A percentile compares a stretch with the other conserved stretches of the same genome.
Conservation (phyloP, 2,329 filamentous ascomycete species). For the Beauveria sp. region DNA sequence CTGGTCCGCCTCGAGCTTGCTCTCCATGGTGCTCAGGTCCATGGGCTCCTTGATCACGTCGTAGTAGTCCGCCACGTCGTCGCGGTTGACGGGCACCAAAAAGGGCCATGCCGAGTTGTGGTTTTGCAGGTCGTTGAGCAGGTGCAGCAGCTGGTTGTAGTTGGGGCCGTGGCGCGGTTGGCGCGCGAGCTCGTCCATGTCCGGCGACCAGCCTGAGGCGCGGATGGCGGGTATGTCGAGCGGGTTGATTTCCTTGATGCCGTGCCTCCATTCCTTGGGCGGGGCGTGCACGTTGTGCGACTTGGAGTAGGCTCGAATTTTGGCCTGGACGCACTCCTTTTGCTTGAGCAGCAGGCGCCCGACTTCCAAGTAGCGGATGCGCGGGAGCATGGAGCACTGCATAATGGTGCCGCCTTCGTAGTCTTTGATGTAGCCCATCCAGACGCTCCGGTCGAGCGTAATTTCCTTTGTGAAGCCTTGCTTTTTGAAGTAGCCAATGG, state of each 20-base stretch:
- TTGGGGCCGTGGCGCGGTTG: slow-evolving; percentile 94
- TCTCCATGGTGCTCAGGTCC: slow-evolving; percentile 94
- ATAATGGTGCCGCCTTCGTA: slow-evolving; percentile 99
- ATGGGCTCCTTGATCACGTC: slow-evolving; percentile 97
- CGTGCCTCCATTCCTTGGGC: slow-evolving; percentile 77
- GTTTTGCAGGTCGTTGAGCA: slow-evolving; percentile 93
- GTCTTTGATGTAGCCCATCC: slow-evolving; percentile 99
- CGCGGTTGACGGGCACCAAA: slow-evolving; percentile 82
- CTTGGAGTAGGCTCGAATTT: slow-evolving; percentile 85
- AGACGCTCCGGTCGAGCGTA: slow-evolving; percentile 77
- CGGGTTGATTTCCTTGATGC: slow-evolving; percentile 69
- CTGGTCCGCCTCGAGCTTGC: slow-evolving; percentile 85
- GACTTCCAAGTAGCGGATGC: slow-evolving; percentile 86
- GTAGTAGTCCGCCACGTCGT: slow-evolving; percentile 98
- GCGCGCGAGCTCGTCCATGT: slow-evolving; percentile 94
- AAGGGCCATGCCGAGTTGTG: slow-evolving; percentile 93
- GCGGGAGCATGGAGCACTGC: slow-evolving; percentile 97
- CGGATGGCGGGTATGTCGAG: slow-evolving; percentile 82
- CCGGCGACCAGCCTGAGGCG: slow-evolving; percentile 87
- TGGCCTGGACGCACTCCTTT: slow-evolving; percentile 89
- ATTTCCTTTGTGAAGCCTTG: slow-evolving; percentile 99
- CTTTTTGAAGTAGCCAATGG: slow-evolving; percentile 98
- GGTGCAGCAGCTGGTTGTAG: slow-evolving; percentile 85
- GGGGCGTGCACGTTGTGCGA: slow-evolving; percentile 81
- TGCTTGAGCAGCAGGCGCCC: slow-evolving; percentile 95